phyloP scores from a whole-genome alignment of 2,329 filamentous ascomycete genomes.

The Aspergillus pseudoglaucus region DNA sequence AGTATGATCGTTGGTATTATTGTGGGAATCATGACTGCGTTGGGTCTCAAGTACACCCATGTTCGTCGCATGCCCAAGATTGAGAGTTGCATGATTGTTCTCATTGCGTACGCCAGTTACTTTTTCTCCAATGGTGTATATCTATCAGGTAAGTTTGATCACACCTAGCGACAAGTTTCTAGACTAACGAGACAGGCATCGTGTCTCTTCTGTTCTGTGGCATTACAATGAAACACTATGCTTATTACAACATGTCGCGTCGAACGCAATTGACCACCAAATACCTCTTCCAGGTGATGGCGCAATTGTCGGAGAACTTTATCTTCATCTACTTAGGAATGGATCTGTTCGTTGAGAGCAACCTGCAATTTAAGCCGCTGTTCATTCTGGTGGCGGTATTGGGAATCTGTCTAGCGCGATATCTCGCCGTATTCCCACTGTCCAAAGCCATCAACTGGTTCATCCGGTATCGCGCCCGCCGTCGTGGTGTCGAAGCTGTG shows the following conservation, averaged over 20 bases:
- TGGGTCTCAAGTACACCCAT: constrained; percentile 90
- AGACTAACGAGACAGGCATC: constrained; percentile 59
- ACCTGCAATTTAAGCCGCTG: constrained; percentile 83
- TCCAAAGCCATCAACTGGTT: constrained; percentile 88
- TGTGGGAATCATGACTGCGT: constrained; percentile 78
- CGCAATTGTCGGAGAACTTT: constrained; percentile 96
- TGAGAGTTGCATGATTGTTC: constrained; percentile 86
- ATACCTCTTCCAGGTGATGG: constrained; percentile 90
- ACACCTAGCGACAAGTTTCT: not conserved
- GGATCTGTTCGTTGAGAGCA: constrained; percentile 85
- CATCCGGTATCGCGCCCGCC: constrained; percentile 74
- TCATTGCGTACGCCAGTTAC: constrained; percentile 94
- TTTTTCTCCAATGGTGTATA: constrained; percentile 95
- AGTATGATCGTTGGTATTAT: constrained; percentile 83
- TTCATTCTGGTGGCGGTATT: constrained; percentile 90
- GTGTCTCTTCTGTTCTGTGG: constrained; percentile 95
- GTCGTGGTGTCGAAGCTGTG: constrained; percentile 66
- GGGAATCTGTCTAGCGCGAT: constrained; percentile 86
- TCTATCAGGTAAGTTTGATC: constrained; percentile 72
- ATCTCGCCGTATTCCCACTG: constrained; percentile 89
- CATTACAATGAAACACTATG: constrained; percentile 97
- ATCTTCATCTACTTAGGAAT: constrained; percentile 98
- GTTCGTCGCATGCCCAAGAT: constrained; percentile 90
- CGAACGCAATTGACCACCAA: constrained; percentile 96
- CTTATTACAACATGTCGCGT: constrained; percentile 99